Base-by-base conservation (phyloP, 2,329 filamentous ascomycete species). In the Alternaria ventricosa region DNA sequence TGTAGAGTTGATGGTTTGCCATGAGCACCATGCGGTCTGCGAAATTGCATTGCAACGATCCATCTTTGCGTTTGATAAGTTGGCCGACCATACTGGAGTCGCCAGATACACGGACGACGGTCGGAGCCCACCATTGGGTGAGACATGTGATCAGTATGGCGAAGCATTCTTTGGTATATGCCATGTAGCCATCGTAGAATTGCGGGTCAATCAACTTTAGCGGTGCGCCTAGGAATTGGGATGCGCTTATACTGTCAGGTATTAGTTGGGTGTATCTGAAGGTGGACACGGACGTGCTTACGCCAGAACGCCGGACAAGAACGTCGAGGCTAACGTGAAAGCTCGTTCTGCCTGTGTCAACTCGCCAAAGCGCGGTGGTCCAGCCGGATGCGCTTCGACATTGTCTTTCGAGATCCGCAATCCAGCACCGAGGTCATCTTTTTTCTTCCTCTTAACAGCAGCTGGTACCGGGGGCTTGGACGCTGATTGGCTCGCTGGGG, bases 91-190 rank as follows among this genome's bases (percentile, higher is more conserved):
- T 92, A 27, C 90, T 93, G 55, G 87, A 88, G 80, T 97, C 93
- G 45, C 93, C 93, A 77, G 92, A 96, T 72, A 97, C 91, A 58
- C 92, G 87, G 59, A 97, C 90, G 5, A 89, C 87, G 0, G 92
- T 96, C 4, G 93, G 92, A n/a, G 91, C 90, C 90, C 92, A 97
- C 84, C 92, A 92, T 74, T 95, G 89, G 13, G 92, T 96, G 84
- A 95, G 89, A 47, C 90, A 91, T 20, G 91, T 94, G 66, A 90
- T 89, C 47, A 93, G 82, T 15, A 96, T 86, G 41, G 91, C 92
- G 78, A 96, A 96, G 2, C 88, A 92, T 75, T 92, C 88, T 80
- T 97, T 97, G 11, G 93, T 96, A 78, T 93, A 87, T 44, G 92
- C 89, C 88, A 97, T 96, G 82, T 93, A 96, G 66, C 90, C 87